Base-by-base conservation (phyloP, 2,329 filamentous ascomycete species). In the Camillea tinctor region DNA sequence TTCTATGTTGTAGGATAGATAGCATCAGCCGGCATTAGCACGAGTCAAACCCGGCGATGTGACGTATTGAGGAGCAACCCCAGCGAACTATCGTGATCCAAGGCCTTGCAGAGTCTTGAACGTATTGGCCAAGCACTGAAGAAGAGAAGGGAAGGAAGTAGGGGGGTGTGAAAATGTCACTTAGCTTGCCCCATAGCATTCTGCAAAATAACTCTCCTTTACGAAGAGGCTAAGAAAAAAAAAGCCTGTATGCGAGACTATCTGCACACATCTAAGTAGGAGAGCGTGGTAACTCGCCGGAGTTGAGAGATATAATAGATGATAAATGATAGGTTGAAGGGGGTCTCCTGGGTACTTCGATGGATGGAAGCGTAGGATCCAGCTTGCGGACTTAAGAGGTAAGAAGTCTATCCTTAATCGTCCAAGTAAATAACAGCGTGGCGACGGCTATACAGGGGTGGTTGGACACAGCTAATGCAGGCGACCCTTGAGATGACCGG, bases 401-500 rank as follows among this genome's bases (percentile, higher is more conserved):
- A 44, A 44, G 36, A 44, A 44, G 36, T 15, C 36, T 44, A 44
- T 44, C 36, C 36, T 44, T 15, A 17, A n/a, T 44, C 17, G 36
- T 17, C 36, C 11, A 24, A 22, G 51, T 53, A 53, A 60, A 57
- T 55, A 56, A 59, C 51, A 53, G 59, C 48, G 24, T 53, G 51
- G 56, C 26, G 44, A 52, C 21, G 52, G 54, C 50, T 50, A 50
- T 56, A 52, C 50, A 50, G 59, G 55, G 22, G 20, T 51, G n/a
- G 13, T 24, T 26, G 50, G 50, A 52, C 22, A 4, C 23, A n/a
- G 51, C 51, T 23, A 52, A 62, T 63, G 63, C 60, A 59, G 55
- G 53, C 21, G 24, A 64, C 63, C 60, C 63, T 57, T 64, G 63
- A 56, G 57, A 64, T 66, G 65, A 65, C 65, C 64, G 57, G 65